phyloP scores from a whole-genome alignment of 768 basidiomycete species.

The Leucosporidium creatinivorum region DNA sequence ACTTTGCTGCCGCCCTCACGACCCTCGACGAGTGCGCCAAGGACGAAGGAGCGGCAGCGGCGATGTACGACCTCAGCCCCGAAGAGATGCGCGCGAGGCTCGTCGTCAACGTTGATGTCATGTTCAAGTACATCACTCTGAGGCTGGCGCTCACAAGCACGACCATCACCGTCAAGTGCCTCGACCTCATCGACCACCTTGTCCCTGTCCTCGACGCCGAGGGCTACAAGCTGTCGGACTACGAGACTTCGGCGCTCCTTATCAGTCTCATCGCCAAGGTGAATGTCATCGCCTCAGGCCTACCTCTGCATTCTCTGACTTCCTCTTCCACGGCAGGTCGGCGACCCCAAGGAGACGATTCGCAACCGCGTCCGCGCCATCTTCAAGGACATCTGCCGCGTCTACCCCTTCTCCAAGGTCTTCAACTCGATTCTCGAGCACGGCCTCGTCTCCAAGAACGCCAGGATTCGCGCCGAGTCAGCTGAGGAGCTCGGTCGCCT shows the following conservation, averaged over 20 bases:
- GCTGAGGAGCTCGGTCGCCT: slow-evolving; percentile 72
- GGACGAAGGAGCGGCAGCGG: slow-evolving; percentile 51
- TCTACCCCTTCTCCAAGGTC: slow-evolving; percentile 87
- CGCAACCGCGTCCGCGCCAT: slow-evolving; percentile 72
- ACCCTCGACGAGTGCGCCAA: slow-evolving; percentile 60
- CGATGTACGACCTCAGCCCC: slow-evolving; percentile 47
- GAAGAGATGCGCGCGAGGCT: slow-evolving; percentile 58
- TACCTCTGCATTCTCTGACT: too few relatives aligned
- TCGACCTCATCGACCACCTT: slow-evolving; percentile 77
- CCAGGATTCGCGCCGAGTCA: slow-evolving; percentile 80
- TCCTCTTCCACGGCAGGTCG: slow-evolving; percentile 55
- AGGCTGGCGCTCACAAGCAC: slow-evolving; percentile 85
- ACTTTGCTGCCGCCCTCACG: slow-evolving; percentile 70
- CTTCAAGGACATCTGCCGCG: slow-evolving; percentile 73
- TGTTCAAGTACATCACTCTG: slow-evolving; percentile 87
- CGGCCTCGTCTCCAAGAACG: slow-evolving; percentile 80
- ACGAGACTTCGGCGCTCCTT: slow-evolving; percentile 78
- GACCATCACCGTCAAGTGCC: slow-evolving; percentile 73
- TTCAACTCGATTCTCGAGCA: slow-evolving; percentile 81
- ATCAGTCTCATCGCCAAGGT: slow-evolving; percentile 88
- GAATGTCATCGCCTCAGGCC: too few relatives aligned
- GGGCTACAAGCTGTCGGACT: slow-evolving; percentile 72
- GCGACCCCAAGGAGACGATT: slow-evolving; percentile 79
- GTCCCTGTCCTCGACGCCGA: slow-evolving; percentile 64
- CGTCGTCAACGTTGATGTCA: slow-evolving; percentile 80